Percentiles rank a stretch among this genome's conserved stretches.
Conservation (phyloP, 371 early-diverging fungal genomes). For the Thermomucor indicae-seudaticae region DNA sequence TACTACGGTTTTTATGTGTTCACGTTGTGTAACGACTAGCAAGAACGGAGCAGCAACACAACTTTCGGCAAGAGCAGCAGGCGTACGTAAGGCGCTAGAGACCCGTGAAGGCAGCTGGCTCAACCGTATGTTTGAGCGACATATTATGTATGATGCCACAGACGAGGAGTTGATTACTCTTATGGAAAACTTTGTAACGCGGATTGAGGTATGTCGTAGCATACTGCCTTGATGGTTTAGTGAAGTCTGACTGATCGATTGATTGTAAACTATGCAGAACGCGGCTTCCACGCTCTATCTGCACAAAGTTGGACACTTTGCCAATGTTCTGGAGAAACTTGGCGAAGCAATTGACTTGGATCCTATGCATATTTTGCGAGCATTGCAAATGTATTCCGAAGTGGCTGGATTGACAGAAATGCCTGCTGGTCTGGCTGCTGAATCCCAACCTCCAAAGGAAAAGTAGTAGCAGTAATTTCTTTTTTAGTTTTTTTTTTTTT, state of each 20-base stretch:
- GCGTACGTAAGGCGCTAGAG: not conserved
- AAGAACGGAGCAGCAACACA: constrained; percentile 11
- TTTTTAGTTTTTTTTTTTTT: not conserved
- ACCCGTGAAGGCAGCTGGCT: not conserved
- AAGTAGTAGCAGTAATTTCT: not conserved
- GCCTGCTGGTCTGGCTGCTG: constrained; percentile 11
- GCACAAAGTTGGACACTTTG: constrained; percentile 52
- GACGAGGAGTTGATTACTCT: constrained; percentile 46
- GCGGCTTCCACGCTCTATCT: constrained; percentile 56
- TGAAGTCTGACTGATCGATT: not conserved
- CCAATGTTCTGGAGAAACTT: constrained; percentile 51
- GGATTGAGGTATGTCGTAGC: constrained; percentile 34
- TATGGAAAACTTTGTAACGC: constrained; percentile 46
- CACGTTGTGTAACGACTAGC: too few species aligned
- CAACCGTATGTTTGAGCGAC: constrained; percentile 13
- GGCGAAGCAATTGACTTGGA: constrained; percentile 57
- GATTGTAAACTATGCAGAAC: constrained; percentile 29
- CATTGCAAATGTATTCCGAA: constrained; percentile 61
- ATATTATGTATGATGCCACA: constrained; percentile 30
- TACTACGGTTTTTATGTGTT: too few species aligned
- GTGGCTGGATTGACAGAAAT: constrained; percentile 19
- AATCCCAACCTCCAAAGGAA: not conserved
- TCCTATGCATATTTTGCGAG: constrained; percentile 54
- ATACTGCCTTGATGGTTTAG: not conserved
- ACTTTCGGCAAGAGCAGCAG: constrained; percentile 3